Base-by-base conservation (phyloP, 108 stramenopile genomes). In the Skeletonema marinoi region DNA sequence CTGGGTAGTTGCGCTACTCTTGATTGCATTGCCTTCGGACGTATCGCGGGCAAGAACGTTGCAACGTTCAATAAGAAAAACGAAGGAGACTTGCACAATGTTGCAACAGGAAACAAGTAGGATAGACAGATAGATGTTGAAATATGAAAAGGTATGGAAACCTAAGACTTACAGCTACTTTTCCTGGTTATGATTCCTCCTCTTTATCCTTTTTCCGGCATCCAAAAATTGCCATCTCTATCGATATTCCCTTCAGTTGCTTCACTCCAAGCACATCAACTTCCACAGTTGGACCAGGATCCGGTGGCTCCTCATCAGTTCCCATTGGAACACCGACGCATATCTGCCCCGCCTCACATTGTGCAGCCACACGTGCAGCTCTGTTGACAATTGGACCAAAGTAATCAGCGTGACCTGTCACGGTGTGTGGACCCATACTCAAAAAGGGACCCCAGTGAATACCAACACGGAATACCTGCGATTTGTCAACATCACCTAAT, bases 321-420 rank as follows among this genome's bases (percentile, higher is more conserved):
- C 68, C 80, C 73, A 74, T 74, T 32, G 80, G 80, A 8, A 84
- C 71, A 41, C 83, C 83, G 11, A 80, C 69, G 31, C 74, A 72
- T 21, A 84, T 70, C 33, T 80, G 74, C 33, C 79, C 83, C 29
- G 71, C 74, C 39, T 84, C 70, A 66, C 75, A 71, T 50, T 80
- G 68, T 19, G 62, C 74, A 41, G 83, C 79, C 25, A 84, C 75
- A 58, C 83, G 67, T 21, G 83, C 83, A 36, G 83, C 83, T 77
- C 83, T 56, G 60, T 84, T 84, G 4, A 84, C 84, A 64, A 85
- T 80, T 25, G 79, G 77, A 35, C 84, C 84, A 69, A 85, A 85
- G 60, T 85, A 85, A 72, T 85, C 84, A 31, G 84, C 84, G 44
- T 80, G 84, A 39, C 84, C 84, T 33, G 79, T 81, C 9, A 81